Conservation (phyloP, 768 basidiomycete species). For the Porphyrellus cyaneotinctus region DNA sequence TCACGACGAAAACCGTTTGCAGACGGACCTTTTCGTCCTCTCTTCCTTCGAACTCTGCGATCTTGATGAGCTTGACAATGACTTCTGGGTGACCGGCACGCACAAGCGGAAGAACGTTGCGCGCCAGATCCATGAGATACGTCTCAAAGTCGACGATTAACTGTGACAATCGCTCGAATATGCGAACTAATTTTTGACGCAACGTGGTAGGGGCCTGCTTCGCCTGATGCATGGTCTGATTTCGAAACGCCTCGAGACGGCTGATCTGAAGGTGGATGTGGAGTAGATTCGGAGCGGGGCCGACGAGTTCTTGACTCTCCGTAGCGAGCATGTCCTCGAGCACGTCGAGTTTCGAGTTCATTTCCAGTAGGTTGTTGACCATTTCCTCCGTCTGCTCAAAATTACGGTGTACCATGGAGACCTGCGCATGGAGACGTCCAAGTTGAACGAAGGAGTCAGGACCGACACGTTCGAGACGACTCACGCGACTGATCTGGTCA, state of each 20-base stretch:
- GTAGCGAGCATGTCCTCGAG: constrained; percentile 73
- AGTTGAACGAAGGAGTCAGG: not conserved
- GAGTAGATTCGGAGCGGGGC: constrained; percentile 85
- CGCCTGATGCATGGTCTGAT: constrained; percentile 92
- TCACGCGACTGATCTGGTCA: constrained; percentile 86
- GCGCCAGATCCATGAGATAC: constrained; percentile 73
- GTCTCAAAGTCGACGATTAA: constrained; percentile 81
- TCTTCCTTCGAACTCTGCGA: constrained; percentile 87
- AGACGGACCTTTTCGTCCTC: constrained; percentile 88
- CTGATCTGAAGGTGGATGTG: constrained; percentile 88
- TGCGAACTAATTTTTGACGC: constrained; percentile 62
- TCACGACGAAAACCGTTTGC: not conserved
- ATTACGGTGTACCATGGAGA: constrained; percentile 92
- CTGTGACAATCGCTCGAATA: constrained; percentile 82
- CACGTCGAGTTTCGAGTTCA: constrained; percentile 78
- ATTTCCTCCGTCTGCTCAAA: constrained; percentile 95
- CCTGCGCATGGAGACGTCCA: constrained; percentile 46
- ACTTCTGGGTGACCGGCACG: constrained; percentile 77
- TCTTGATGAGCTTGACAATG: constrained; percentile 89
- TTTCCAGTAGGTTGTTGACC: constrained; percentile 89
- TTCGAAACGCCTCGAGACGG: constrained; percentile 89
- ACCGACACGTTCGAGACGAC: not conserved
- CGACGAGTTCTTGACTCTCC: constrained; percentile 75
- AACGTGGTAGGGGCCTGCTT: constrained; percentile 72
- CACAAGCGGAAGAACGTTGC: constrained; percentile 74